These are phyloP conservation scores for Diatrype stigma DNA, from an alignment of 2,329 filamentous ascomycete species.

Conservation along the genomic window DNA sequence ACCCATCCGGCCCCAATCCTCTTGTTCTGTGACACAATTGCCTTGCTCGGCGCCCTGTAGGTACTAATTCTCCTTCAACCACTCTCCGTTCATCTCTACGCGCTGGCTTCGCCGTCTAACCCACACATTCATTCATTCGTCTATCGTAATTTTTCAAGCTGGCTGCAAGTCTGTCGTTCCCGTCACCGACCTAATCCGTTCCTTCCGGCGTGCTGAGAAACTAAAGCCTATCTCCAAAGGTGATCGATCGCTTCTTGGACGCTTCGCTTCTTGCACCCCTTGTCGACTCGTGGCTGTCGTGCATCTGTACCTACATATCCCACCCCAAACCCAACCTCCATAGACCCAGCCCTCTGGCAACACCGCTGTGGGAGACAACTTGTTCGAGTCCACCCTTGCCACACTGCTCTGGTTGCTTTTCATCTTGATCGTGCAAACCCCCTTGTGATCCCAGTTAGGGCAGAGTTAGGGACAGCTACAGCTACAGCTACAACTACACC, in stretches of 20 bases:
- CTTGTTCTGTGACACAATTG: conserved; percentile 6
- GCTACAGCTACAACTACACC: neutral
- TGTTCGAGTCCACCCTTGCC: neutral
- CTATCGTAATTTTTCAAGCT: neutral
- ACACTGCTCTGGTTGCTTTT: neutral
- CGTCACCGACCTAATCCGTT: conserved; percentile 19
- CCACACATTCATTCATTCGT: conserved; percentile 18
- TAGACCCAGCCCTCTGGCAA: conserved; percentile 8
- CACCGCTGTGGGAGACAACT: conserved; percentile 13
- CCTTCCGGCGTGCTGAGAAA: conserved; percentile 15
- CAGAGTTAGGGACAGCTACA: neutral
- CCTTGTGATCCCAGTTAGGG: neutral
- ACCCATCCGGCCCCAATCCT: neutral
- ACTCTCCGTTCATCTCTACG: conserved; percentile 23
- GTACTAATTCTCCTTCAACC: conserved; percentile 23
- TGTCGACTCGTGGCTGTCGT: conserved; percentile 17
- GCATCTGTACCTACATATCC: conserved; percentile 26
- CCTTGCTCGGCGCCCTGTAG: conserved; percentile 13
- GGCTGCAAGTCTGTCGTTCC: conserved; percentile 13
- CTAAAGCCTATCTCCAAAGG: conserved; percentile 3
- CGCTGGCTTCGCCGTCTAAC: conserved; percentile 25
- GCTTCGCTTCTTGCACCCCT: conserved; percentile 3
- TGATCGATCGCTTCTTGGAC: conserved; percentile 4
- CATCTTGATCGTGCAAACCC: neutral
- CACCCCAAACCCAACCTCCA: conserved; percentile 18